Evolutionary conservation across 2,329 filamentous ascomycete species (phyloP), one percentile per base, ranked within the genome.

Genomic region (Fusarium chaquense): DNA sequence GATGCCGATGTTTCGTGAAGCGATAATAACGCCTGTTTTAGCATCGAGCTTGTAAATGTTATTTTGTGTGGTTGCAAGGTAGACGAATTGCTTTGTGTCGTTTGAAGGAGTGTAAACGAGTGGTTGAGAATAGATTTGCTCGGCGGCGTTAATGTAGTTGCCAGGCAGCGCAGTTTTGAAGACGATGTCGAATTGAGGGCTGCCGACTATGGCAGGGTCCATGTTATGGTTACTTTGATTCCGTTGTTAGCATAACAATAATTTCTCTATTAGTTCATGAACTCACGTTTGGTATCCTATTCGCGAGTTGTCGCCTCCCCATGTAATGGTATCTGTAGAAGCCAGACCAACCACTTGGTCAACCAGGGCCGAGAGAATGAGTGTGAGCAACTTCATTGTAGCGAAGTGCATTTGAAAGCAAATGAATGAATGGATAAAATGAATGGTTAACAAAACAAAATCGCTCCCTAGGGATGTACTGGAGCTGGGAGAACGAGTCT

Each of bases 151-250:
- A 38, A 82, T 81, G 75, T 87, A 89, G 20, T 78, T 81, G 8
- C 87, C 87, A 0, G 86, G 85, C 2, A 89, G 79, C 1, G 72
- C 49, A 1, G 83, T 84, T 70, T 80, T 83, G 79, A 87, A 89
- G 10, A 89, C 76, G 62, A 87, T 83, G 22, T 83, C 85, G 67
- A 89, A 90, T 52, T 85, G 81, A 4, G 83, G 76, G 58, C 85
- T 86, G 41, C 80, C 83, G 3, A 90, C 86, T 11, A 89, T 78
- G 16, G 84, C 81, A 1, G 88, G 88, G 71, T 90, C 86, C 83
- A 90, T 86, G 76, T 90, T 90, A 74, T 90, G 87, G 72, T 87
- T 89, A 22, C 79, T 80, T 43, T 9, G 15, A 6, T 6, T 3
- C 9, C 0, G 5, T 2, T 3, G 24, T 69, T 3, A 69, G 50